phyloP scores from a whole-genome alignment of 371 early-diverging fungal genomes.

The Saksenaea oblongispora region DNA sequence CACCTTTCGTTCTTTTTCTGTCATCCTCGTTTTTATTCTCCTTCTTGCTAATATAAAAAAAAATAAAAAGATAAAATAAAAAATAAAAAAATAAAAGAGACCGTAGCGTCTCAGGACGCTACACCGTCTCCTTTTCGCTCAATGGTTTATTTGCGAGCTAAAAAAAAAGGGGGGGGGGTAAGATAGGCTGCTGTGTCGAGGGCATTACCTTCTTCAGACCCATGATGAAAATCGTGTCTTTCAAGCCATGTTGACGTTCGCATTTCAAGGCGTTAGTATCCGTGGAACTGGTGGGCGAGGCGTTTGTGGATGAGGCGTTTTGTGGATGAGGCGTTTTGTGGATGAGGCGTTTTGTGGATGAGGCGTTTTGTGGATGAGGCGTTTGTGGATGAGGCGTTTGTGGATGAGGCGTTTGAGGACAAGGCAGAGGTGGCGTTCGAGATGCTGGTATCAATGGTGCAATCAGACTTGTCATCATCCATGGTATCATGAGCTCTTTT shows the following conservation, averaged over 20 bases:
- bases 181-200: neutral
- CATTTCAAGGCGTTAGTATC: conserved; percentile 2
- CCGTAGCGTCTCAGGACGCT: too few species aligned
- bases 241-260: conserved; percentile 1
- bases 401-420: neutral
- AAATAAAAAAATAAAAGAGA: too few species aligned
- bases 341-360: neutral
- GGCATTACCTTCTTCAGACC: conserved; percentile 1
- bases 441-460: conserved; percentile 3
- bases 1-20: too few species aligned
- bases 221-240: conserved; percentile 3
- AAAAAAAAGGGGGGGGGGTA: neutral
- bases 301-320: neutral
- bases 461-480: conserved; percentile 5
- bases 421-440: neutral
- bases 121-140: neutral
- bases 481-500: neutral
- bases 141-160: conserved; percentile 3
- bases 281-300: neutral
- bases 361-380: conserved; percentile 1
- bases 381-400: neutral
- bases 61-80: too few species aligned
- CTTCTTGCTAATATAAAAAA: too few species aligned
- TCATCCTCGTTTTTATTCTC: too few species aligned
- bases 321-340: conserved; percentile 3